Base-by-base conservation (phyloP, 805 yeast species). In the Middelhovenomyces tepae region DNA sequence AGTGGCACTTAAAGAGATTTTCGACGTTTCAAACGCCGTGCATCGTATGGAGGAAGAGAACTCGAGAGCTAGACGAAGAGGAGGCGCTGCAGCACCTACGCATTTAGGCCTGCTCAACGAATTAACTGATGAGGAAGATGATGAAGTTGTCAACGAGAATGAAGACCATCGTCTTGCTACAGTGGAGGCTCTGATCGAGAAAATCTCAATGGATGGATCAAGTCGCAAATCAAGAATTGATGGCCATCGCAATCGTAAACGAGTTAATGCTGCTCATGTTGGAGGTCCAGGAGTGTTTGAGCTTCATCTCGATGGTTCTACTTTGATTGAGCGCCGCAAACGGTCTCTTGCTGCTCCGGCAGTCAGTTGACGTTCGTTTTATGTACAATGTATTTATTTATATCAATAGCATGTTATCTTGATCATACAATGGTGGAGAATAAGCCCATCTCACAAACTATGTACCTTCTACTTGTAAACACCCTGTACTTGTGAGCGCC, bases 21-120 rank as follows among this genome's bases (percentile, higher is more conserved):
- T 84, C 54, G 94, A 84, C 48, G 75, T 84, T 6, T 76, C 86
- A 18, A 79, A 84, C 32, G 93, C 94, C 4, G 85, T 84, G 11
- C 89, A 83, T 51, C 74, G 94, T 47, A 69, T 71, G 61, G 85
- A 79, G 32, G 82, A 76, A 50, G 87, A 79, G n/a, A n/a, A n/a
- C n/a, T n/a, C n/a, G n/a, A n/a, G n/a, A n/a, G n/a, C n/a, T n/a
- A n/a, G n/a, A 16, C 29, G 29, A n/a, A 20, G 29, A 5, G 17
- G 20, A 9, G 29, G 29, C 19, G 5, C 20, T 5, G 15, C 15
- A 18, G 23, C 10, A 21, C 23, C 23, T 9, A 14, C 15, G 29
- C 7, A 20, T 9, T 16, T 26, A 20, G 29, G 7, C 17, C 20
- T n/a, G 5, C 17, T 26, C n/a, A n/a, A n/a, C n/a, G n/a, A n/a